phyloP scores from a whole-genome alignment of 2,329 filamentous ascomycete genomes.

The Colletotrichum trifolii region DNA sequence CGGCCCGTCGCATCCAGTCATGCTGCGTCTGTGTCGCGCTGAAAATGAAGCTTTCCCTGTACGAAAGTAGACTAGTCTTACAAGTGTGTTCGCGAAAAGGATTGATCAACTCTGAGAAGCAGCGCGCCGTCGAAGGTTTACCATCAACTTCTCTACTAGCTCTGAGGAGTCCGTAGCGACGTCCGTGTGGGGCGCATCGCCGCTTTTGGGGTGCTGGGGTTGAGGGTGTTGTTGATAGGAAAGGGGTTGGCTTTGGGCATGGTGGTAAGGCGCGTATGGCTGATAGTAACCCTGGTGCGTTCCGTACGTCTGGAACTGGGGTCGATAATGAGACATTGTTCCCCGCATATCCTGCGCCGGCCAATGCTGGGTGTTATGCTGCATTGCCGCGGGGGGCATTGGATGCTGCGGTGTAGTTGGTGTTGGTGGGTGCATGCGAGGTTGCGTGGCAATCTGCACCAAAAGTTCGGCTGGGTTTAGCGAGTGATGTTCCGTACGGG shows the following conservation, averaged over 20 bases:
- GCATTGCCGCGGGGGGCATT: slow-evolving; percentile 3
- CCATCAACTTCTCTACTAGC: slow-evolving; percentile 64
- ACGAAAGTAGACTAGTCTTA: slow-evolving; percentile 7
- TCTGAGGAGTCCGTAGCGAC: slow-evolving; percentile 58
- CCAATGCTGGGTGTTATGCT: background rate
- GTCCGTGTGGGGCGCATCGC: slow-evolving; percentile 50
- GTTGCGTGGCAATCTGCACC: slow-evolving; percentile 32
- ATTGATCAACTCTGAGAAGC: slow-evolving; percentile 23
- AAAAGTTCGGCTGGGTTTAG: slow-evolving; percentile 32
- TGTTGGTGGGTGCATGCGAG: slow-evolving; percentile 32
- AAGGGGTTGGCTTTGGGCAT: background rate
- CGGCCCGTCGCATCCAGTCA: background rate
- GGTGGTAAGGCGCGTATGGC: slow-evolving; percentile 30
- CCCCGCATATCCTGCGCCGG: slow-evolving; percentile 10
- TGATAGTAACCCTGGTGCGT: slow-evolving; percentile 18
- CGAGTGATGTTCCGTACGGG: slow-evolving; percentile 26
- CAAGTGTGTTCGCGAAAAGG: background rate
- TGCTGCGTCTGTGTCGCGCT: slow-evolving; percentile 19
- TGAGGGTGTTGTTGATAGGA: background rate
- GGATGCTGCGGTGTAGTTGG: slow-evolving; percentile 25
- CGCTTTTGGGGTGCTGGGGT: slow-evolving; percentile 4
- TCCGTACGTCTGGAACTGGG: slow-evolving; percentile 20
- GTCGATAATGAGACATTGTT: slow-evolving; percentile 4
- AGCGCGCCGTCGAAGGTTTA: slow-evolving; percentile 57
- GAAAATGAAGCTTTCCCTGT: slow-evolving; percentile 1